phyloP scores from a whole-genome alignment of 768 basidiomycete species.

The Rhizopogon vinicolor region DNA sequence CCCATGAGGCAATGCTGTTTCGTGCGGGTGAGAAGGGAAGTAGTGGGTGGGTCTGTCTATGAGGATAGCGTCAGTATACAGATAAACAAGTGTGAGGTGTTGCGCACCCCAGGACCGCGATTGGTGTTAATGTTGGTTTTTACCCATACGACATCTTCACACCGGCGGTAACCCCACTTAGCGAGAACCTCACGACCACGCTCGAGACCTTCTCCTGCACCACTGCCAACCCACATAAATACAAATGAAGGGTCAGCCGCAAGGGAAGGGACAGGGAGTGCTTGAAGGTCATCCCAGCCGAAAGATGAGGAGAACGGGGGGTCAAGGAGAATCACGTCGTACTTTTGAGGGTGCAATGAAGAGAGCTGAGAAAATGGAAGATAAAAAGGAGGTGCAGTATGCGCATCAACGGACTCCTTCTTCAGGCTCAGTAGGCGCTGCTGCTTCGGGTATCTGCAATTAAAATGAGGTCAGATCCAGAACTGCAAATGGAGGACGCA shows the following conservation, averaged over 20 bases:
- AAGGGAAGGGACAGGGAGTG: slow-evolving; percentile 75
- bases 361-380: slow-evolving; percentile 56
- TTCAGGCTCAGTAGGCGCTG: slow-evolving; percentile 81
- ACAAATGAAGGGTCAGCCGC: slow-evolving; percentile 92
- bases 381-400: slow-evolving; percentile 71
- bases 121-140: slow-evolving; percentile 80
- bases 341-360: slow-evolving; percentile 61
- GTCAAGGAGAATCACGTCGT: slow-evolving; percentile 89
- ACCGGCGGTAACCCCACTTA: slow-evolving; percentile 92
- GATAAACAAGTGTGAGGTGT: not conserved
- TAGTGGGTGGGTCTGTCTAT: slow-evolving; percentile 82
- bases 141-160: slow-evolving; percentile 99
- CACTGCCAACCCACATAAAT: slow-evolving; percentile 94
- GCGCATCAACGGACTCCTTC: slow-evolving; percentile 64
- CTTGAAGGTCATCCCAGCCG: slow-evolving; percentile 79
- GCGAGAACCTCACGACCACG: slow-evolving; percentile 86
- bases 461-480: slow-evolving; percentile 2
- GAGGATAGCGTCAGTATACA: not conserved
- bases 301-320: slow-evolving; percentile 87
- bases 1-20: slow-evolving; percentile 98
- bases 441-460: slow-evolving; percentile 86
- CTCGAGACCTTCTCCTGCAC: slow-evolving; percentile 87
- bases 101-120: slow-evolving; percentile 68
- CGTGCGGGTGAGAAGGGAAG: slow-evolving; percentile 80
- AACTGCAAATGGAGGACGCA: slow-evolving; percentile 34